Evolutionary conservation across 192 early-diverging fungal genomes (phyloP).

Genomic region (Backusella tuberculispora): DNA sequence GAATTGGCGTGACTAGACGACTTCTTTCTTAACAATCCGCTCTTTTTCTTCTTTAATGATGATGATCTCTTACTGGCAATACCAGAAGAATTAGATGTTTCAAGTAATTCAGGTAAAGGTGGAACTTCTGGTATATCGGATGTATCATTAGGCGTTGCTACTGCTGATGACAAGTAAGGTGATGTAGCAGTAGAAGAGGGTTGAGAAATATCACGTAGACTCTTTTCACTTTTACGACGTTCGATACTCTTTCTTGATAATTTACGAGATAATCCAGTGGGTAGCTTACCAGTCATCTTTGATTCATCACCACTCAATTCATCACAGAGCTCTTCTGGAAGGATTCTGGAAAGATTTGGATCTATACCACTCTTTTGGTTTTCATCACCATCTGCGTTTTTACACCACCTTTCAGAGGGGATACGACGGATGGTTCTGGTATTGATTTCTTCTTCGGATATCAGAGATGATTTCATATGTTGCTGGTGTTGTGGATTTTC

Average conservation of each 20-base stretch:
- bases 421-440: conserved; percentile 17
- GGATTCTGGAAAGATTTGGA: not conserved
- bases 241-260: conserved; percentile 37
- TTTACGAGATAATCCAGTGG: conserved; percentile 22
- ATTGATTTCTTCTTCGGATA: not conserved
- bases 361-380: not conserved
- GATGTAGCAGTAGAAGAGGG: not conserved
- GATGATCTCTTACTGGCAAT: not conserved
- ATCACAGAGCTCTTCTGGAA: conserved; percentile 17
- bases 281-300: not conserved
- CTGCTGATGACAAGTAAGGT: not conserved
- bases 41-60: not conserved
- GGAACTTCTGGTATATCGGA: conserved; percentile 4
- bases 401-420: conserved; percentile 25
- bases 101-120: not conserved
- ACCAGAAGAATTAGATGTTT: not conserved
- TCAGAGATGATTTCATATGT: not conserved
- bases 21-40: not conserved
- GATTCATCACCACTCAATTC: conserved; percentile 11
- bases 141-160: not conserved
- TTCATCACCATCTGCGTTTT: conserved; percentile 11
- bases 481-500: not conserved
- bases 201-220: conserved; percentile 7
- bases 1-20: not conserved
- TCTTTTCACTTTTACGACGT: conserved; percentile 31